Conservation (phyloP, 768 basidiomycete genomes). For the Tubosaeta sp. region DNA sequence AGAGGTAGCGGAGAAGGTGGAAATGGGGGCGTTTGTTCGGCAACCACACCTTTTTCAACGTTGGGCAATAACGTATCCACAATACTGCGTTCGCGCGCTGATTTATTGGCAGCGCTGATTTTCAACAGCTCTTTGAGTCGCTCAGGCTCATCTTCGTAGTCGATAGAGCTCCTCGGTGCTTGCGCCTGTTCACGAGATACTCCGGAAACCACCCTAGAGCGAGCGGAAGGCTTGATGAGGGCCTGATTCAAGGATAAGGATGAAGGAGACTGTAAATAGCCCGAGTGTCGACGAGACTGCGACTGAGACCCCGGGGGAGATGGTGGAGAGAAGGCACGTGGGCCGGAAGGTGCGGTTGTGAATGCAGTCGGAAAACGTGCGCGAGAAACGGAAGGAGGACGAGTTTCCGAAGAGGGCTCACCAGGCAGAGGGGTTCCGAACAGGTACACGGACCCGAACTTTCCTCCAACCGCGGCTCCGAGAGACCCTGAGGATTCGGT, state of each 20-base stretch:
- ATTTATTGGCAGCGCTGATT: slow-evolving; percentile 40
- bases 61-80: slow-evolving; percentile 30
- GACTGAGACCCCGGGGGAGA: slow-evolving; percentile 18
- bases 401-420: slow-evolving; percentile 11
- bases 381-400: slow-evolving; percentile 12
- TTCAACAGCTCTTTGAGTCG: slow-evolving; percentile 72
- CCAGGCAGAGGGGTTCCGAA: slow-evolving; percentile 25
- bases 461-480: slow-evolving; percentile 20
- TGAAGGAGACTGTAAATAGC: slow-evolving; percentile 33
- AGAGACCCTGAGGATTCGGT: slow-evolving; percentile 4
- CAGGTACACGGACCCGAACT: slow-evolving; percentile 23
- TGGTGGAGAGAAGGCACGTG: slow-evolving; percentile 14
- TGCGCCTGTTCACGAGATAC: slow-evolving; percentile 67
- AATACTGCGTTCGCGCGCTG: slow-evolving; percentile 22
- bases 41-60: slow-evolving; percentile 26
- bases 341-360: slow-evolving; percentile 5
- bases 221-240: slow-evolving; percentile 51
- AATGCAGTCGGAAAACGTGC: slow-evolving; percentile 4
- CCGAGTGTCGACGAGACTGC: slow-evolving; percentile 27
- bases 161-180: slow-evolving; percentile 74
- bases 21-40: slow-evolving; percentile 21
- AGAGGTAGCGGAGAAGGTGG: slow-evolving; percentile 11
- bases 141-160: slow-evolving; percentile 77
- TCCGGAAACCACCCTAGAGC: slow-evolving; percentile 66
- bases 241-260: slow-evolving; percentile 33